Evolutionary conservation across 371 early-diverging fungal genomes (phyloP).

Genomic region (Vairimorpha ceranae): DNA sequence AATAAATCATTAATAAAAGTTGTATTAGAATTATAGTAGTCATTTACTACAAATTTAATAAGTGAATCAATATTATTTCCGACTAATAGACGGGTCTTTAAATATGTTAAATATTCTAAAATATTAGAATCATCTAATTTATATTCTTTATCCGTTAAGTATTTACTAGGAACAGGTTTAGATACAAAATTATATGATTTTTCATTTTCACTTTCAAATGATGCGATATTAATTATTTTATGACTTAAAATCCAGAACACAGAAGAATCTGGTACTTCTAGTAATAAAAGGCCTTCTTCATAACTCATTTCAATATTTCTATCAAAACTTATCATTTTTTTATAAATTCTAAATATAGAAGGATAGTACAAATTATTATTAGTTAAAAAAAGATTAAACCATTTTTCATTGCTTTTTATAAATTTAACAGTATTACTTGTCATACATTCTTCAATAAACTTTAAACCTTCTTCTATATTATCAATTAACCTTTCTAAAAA

Average conservation of each 20-base stretch:
- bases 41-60: constrained; percentile 34
- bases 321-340: constrained; percentile 34
- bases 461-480: constrained; percentile 31
- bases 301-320: constrained; percentile 35
- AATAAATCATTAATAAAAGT: constrained; percentile 39
- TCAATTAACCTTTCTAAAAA: constrained; percentile 51
- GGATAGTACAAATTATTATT: constrained; percentile 10
- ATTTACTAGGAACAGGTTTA: background rate
- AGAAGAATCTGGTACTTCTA: constrained; percentile 7
- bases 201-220: constrained; percentile 3
- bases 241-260: constrained; percentile 21
- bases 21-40: constrained; percentile 11
- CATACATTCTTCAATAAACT: constrained; percentile 29
- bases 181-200: background rate
- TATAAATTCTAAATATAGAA: constrained; percentile 33
- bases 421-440: constrained; percentile 36
- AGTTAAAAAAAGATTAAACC: constrained; percentile 42
- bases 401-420: constrained; percentile 44
- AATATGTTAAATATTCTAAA: constrained; percentile 30
- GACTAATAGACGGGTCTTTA: constrained; percentile 44
- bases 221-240: constrained; percentile 13
- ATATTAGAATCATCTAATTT: constrained; percentile 9
- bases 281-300: constrained; percentile 19
- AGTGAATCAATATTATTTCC: constrained; percentile 35
- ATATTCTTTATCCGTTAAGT: constrained; percentile 29